Evolutionary conservation across 2,329 filamentous ascomycete species (phyloP).

Genomic region (Diaporthe vexans): DNA sequence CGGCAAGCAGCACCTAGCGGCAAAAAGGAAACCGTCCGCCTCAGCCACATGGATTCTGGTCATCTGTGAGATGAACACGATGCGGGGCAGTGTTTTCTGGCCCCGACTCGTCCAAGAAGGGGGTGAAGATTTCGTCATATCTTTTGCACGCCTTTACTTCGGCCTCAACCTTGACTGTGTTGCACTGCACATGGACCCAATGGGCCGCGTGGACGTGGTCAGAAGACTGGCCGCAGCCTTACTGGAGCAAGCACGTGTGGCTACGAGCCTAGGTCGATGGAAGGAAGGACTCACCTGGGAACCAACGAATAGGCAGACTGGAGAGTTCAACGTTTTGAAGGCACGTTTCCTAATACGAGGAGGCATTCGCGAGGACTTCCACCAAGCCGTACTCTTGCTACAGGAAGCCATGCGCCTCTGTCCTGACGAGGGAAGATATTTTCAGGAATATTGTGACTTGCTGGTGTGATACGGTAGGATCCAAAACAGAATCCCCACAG

Average conservation of each 20-base stretch:
- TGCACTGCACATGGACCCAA: too few relatives aligned
- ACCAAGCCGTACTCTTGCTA: neutral
- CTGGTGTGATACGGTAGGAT: too few relatives aligned
- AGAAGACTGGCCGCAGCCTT: too few relatives aligned
- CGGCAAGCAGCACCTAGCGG: neutral
- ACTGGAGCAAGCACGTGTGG: neutral
- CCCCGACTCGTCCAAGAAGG: neutral
- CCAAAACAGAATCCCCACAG: too few relatives aligned
- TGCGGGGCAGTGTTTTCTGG: neutral
- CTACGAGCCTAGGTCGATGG: neutral
- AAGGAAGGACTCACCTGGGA: neutral
- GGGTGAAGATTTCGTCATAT: neutral
- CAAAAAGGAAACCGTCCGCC: fast-evolving
- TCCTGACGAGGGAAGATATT: too few relatives aligned
- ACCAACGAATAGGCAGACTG: neutral
- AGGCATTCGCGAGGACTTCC: fast-evolving
- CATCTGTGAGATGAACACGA: neutral
- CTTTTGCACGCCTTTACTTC: neutral
- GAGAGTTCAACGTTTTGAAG: neutral
- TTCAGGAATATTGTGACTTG: too few relatives aligned
- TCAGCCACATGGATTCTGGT: neutral
- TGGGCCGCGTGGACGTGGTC: too few relatives aligned
- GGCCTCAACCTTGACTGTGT: neutral
- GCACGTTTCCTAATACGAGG: neutral
- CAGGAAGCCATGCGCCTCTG: neutral